Evolutionary conservation across 108 stramenopile genomes (phyloP).

Genomic region (Parmales sp.): DNA sequence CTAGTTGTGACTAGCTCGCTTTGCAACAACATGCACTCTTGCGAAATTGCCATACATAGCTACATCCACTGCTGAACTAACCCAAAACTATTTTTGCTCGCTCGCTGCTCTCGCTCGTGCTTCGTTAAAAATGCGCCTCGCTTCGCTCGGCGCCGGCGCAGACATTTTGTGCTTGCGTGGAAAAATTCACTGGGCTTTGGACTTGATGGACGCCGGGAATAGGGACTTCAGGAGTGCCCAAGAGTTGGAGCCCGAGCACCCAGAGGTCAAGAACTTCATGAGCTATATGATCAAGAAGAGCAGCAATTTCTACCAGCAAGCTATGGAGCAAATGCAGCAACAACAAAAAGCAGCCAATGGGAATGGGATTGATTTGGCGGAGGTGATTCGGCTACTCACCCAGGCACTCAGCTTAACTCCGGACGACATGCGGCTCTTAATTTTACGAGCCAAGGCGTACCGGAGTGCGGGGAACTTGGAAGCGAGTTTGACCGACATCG

Average conservation of each 20-base stretch:
- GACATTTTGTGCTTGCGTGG: not conserved
- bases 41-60: too few species aligned
- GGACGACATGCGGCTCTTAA: slow-evolving; percentile 5
- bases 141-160: too few species aligned
- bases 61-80: too few species aligned
- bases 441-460: not conserved
- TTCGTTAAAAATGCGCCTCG: too few species aligned
- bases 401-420: not conserved
- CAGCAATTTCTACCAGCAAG: not conserved
- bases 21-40: too few species aligned
- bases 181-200: not conserved
- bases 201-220: not conserved
- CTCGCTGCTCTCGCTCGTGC: too few species aligned
- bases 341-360: not conserved
- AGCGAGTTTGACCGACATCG: not conserved
- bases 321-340: not conserved
- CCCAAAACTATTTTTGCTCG: too few species aligned
- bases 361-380: not conserved
- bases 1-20: too few species aligned
- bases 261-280: not conserved
- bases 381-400: not conserved
- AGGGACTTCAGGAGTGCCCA: slow-evolving; percentile 5
- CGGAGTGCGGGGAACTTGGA: not conserved
- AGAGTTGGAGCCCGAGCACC: slow-evolving; percentile 1
- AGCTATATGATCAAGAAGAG: not conserved